phyloP scores from a whole-genome alignment of 108 stramenopile species.

The Nitzschia palea region DNA sequence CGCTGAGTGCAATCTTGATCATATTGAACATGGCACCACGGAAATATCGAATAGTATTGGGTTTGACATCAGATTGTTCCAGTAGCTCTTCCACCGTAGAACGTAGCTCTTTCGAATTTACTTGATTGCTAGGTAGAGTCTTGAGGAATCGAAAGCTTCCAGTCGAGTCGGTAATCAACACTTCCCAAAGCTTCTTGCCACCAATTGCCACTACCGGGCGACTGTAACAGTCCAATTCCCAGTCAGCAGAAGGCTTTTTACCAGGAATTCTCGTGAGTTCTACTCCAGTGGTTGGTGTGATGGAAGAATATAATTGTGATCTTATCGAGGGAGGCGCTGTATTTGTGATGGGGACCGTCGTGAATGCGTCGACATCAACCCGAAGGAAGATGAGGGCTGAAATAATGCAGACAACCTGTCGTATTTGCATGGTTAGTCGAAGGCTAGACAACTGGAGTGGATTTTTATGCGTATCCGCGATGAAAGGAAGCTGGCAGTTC shows the following conservation, averaged over 20 bases:
- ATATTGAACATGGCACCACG: slow-evolving; percentile 98
- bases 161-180: slow-evolving; percentile 88
- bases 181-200: slow-evolving; percentile 94
- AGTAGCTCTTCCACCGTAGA: slow-evolving; percentile 83
- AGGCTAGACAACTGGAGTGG: too few relatives aligned
- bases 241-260: slow-evolving; percentile 45
- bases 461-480: too few relatives aligned
- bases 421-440: not conserved
- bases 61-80: slow-evolving; percentile 73
- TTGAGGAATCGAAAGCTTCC: slow-evolving; percentile 73
- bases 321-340: not conserved
- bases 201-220: slow-evolving; percentile 83
- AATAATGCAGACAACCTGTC: not conserved
- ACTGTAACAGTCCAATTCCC: slow-evolving; percentile 93
- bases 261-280: slow-evolving; percentile 9
- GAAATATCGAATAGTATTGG: slow-evolving; percentile 89
- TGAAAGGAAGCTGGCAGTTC: too few relatives aligned
- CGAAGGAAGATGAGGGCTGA: not conserved
- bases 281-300: slow-evolving; percentile 1
- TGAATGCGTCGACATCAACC: not conserved
- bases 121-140: slow-evolving; percentile 76
- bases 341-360: not conserved
- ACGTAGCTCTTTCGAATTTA: slow-evolving; percentile 90
- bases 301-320: not conserved
- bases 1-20: slow-evolving; percentile 87